phyloP scores from a whole-genome alignment of 192 early-diverging fungal species.

The Podila epigama region DNA sequence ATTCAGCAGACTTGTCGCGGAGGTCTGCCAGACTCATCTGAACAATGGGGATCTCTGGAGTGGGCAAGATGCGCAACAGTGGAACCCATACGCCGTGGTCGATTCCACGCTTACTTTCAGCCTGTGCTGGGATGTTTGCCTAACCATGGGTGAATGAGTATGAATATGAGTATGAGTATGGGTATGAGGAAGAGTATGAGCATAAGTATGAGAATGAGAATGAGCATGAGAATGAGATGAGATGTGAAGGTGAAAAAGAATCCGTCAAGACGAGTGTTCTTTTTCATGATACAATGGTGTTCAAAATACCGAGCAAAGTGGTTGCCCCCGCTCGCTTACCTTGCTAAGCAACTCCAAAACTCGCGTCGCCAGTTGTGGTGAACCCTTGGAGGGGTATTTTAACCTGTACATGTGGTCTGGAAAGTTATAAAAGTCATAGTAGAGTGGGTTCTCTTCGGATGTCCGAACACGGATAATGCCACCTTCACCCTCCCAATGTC shows the following conservation, averaged over 20 bases:
- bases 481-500: constrained; percentile 67
- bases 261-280: background rate
- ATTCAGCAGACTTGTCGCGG: constrained; percentile 40
- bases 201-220: background rate
- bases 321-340: constrained; percentile 4
- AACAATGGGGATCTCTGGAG: constrained; percentile 65
- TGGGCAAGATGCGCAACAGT: constrained; percentile 65
- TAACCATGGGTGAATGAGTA: constrained; percentile 5
- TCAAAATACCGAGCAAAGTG: background rate
- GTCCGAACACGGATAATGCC: constrained; percentile 46
- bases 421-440: constrained; percentile 77
- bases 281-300: no score
- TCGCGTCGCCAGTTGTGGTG: constrained; percentile 56
- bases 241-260: background rate
- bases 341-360: constrained; percentile 59
- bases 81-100: constrained; percentile 80
- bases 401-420: constrained; percentile 63
- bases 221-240: background rate
- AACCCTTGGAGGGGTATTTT: constrained; percentile 63
- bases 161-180: background rate
- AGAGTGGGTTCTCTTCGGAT: constrained; percentile 57
- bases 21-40: constrained; percentile 66
- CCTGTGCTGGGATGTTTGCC: constrained; percentile 53
- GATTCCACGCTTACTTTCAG: constrained; percentile 61
- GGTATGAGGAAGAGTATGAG: background rate